Percentiles rank a stretch among this genome's conserved stretches.
These are phyloP conservation scores for Endocladia muricata DNA, from an alignment of 31 red algal genomes.

Conservation along the genomic window DNA sequence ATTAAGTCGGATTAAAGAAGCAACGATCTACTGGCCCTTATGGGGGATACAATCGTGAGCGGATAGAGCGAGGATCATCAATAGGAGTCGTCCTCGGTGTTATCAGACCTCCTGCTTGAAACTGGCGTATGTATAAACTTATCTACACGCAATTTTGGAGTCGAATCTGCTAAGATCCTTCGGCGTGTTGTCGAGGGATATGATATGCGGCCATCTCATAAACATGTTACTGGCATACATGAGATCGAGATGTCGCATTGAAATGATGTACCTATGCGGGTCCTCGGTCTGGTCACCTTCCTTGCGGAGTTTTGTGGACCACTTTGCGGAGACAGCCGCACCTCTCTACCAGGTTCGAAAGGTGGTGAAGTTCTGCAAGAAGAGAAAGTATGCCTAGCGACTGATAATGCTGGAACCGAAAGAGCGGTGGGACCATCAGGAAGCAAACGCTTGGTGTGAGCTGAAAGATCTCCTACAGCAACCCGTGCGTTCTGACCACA, in stretches of 20 bases:
- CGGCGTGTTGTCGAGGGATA: too few relatives aligned
- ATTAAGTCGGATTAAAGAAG: not conserved
- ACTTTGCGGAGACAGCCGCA: not conserved
- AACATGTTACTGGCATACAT: too few relatives aligned
- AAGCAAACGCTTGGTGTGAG: not conserved
- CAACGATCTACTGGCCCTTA: not conserved
- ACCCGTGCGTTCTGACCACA: not conserved
- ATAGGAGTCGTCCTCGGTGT: not conserved
- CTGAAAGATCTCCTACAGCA: not conserved
- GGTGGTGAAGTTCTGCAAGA: not conserved
- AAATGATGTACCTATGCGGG: too few relatives aligned
- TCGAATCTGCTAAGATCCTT: not conserved
- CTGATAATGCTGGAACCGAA: constrained; percentile 13
- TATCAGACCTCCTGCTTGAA: not conserved
- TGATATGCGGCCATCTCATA: too few relatives aligned
- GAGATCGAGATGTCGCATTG: too few relatives aligned
- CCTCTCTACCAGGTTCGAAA: not conserved
- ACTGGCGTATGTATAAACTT: not conserved
- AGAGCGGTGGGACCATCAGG: not conserved
- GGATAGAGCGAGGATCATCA: not conserved
- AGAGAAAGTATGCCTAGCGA: not conserved
- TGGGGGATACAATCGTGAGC: not conserved
- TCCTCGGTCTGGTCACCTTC: too few relatives aligned
- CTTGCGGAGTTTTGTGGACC: constrained; percentile 8
- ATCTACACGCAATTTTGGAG: not conserved